Evolutionary conservation across 2,329 filamentous ascomycete species (phyloP).

Genomic region (Colletotrichum graminicola): DNA sequence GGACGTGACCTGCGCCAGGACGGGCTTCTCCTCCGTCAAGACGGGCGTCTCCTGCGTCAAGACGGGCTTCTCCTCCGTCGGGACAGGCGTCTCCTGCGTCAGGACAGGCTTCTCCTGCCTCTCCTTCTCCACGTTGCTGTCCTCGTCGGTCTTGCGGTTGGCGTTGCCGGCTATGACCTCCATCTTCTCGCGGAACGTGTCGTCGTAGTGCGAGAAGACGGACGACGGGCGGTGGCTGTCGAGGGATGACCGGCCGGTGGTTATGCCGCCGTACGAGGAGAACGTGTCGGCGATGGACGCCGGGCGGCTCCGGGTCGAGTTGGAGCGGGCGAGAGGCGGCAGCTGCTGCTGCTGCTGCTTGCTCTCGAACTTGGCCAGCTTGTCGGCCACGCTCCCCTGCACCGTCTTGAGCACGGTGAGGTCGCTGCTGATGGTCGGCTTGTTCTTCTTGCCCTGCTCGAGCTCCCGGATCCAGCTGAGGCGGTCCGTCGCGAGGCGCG

Average conservation of each 20-base stretch:
- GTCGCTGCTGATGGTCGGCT: conserved; percentile 18
- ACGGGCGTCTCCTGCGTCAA: no score
- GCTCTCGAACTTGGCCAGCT: conserved; percentile 33
- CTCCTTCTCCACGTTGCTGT: background rate
- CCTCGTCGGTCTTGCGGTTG: conserved; percentile 17
- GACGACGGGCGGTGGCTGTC: conserved; percentile 36
- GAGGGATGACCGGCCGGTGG: conserved; percentile 30
- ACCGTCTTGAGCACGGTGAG: conserved; percentile 32
- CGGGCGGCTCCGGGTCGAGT: conserved; percentile 31
- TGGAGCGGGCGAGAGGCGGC: conserved; percentile 24
- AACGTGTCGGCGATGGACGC: conserved; percentile 34
- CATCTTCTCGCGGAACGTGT: conserved; percentile 40
- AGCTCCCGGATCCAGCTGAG: conserved; percentile 37
- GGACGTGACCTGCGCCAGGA: conserved; percentile 13
- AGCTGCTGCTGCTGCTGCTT: conserved; percentile 14
- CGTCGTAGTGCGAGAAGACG: conserved; percentile 38
- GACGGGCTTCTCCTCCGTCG: conserved; percentile 28
- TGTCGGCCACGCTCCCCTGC: conserved; percentile 35
- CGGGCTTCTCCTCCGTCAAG: conserved; percentile 29
- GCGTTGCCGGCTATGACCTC: conserved; percentile 24
- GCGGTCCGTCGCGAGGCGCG: conserved; percentile 27
- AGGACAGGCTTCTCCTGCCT: conserved; percentile 24
- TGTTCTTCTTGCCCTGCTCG: conserved; percentile 27
- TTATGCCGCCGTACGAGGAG: conserved; percentile 20
- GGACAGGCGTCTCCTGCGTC: no score